These are phyloP conservation scores for Cystobasidium slooffiae DNA, from an alignment of 1,284 basidiomycete genomes.

Conservation along the genomic window DNA sequence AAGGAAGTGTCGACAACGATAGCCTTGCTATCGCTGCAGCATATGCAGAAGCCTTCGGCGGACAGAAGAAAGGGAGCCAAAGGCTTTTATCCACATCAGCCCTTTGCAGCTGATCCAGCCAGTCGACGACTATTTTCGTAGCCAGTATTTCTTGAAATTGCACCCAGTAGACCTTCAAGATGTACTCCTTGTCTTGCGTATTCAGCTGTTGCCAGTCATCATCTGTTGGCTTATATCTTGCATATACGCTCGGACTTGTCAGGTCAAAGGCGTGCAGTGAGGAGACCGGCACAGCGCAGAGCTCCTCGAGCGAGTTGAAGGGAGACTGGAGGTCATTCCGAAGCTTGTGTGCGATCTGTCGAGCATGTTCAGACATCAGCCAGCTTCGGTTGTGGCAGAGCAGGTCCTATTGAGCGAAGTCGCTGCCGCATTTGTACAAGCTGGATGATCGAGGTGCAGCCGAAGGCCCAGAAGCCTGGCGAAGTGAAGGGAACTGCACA, in stretches of 20 bases:
- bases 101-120: constrained; percentile 25
- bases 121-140: constrained; percentile 25
- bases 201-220: constrained; percentile 13
- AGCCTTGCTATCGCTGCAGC: neutral
- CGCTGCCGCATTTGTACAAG: neutral
- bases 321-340: constrained; percentile 15
- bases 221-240: neutral
- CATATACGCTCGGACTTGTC: neutral
- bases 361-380: constrained; percentile 24
- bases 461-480: no score
- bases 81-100: neutral
- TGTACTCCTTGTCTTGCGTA: constrained; percentile 6
- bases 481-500: no score
- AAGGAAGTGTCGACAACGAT: neutral
- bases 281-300: neutral
- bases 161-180: constrained; percentile 14
- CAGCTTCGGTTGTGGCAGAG: neutral
- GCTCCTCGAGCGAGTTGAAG: constrained; percentile 9
- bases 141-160: constrained; percentile 22
- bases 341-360: constrained; percentile 2
- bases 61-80: constrained; percentile 26
- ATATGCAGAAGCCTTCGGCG: constrained; percentile 11
- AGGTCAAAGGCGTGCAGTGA: constrained; percentile 16
- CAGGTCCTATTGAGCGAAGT: neutral
- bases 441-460: neutral